phyloP scores from a whole-genome alignment of 1,139 yeast genomes.

The Lodderomyces jiufengensis region DNA sequence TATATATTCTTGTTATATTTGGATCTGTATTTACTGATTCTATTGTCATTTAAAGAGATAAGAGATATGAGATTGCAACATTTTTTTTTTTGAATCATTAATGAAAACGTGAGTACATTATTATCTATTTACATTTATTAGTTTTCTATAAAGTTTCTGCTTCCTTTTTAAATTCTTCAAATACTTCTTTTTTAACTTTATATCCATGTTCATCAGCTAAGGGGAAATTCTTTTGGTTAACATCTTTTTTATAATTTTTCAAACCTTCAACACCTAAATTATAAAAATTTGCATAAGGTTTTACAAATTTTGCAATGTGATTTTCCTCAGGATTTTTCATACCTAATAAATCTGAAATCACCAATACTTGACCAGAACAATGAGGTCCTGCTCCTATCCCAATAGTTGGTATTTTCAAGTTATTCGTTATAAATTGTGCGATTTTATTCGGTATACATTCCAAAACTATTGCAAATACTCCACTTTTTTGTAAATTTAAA shows the following conservation, averaged over 20 bases:
- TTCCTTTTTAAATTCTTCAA: constrained; percentile 39
- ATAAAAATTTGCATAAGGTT: constrained; percentile 57
- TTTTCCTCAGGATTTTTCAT: constrained; percentile 53
- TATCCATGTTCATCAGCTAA: constrained; percentile 61
- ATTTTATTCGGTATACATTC: constrained; percentile 84
- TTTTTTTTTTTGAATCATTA: constrained; percentile 2
- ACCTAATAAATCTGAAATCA: constrained; percentile 80
- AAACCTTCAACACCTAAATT: constrained; percentile 52
- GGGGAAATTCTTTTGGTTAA: constrained; percentile 57
- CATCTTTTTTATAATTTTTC: constrained; percentile 54
- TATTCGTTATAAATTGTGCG: constrained; percentile 61
- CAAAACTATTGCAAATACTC: constrained; percentile 70
- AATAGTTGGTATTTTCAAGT: constrained; percentile 71
- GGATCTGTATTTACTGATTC: constrained; percentile 32
- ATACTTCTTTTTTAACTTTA: constrained; percentile 63
- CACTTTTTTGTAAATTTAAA: constrained; percentile 64
- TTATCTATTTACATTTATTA: constrained; percentile 2
- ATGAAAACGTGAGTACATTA: no score
- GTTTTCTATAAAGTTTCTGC: constrained; percentile 6
- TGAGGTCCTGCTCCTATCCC: constrained; percentile 93
- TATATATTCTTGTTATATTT: constrained; percentile 47
- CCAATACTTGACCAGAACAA: constrained; percentile 88
- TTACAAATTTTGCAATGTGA: constrained; percentile 68
- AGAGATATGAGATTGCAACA: not conserved
- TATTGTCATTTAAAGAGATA: constrained; percentile 23